Conservation (phyloP, 2,329 filamentous ascomycete species). For the Acrocalymma vagum region DNA sequence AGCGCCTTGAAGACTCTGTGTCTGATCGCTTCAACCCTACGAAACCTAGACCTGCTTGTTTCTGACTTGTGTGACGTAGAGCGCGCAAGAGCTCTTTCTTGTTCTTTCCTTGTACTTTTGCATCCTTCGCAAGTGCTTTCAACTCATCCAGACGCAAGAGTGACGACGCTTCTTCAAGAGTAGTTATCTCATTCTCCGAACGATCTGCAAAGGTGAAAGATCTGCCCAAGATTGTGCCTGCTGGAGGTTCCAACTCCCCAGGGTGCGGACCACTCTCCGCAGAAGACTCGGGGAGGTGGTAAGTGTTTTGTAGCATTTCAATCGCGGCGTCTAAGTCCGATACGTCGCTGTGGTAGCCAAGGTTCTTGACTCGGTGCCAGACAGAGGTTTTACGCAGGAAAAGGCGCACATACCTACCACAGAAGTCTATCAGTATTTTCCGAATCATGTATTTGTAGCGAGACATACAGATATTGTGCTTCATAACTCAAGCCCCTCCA, state of each 20-base stretch:
- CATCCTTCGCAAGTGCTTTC: constrained; percentile 83
- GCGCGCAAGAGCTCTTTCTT: constrained; percentile 81
- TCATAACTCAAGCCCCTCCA: constrained; percentile 83
- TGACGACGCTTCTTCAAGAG: constrained; percentile 82
- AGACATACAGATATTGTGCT: constrained; percentile 82
- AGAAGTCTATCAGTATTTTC: not conserved
- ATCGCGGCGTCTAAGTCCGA: constrained; percentile 75
- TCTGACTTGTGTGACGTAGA: constrained; percentile 76
- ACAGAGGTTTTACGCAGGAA: constrained; percentile 91
- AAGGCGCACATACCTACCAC: constrained; percentile 82
- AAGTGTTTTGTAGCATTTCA: constrained; percentile 66
- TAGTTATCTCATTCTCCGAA: constrained; percentile 76
- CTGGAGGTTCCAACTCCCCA: constrained; percentile 58
- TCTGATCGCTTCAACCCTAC: constrained; percentile 71
- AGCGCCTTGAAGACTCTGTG: constrained; percentile 63
- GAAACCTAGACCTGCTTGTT: constrained; percentile 78
- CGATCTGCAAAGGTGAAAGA: constrained; percentile 82
- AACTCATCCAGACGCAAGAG: constrained; percentile 88
- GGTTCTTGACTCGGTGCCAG: constrained; percentile 83
- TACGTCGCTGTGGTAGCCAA: constrained; percentile 86
- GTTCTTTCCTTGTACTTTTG: constrained; percentile 85
- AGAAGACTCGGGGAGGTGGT: constrained; percentile 62
- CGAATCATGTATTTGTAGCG: not conserved
- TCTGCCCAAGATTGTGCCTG: constrained; percentile 59
- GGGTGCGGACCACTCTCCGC: constrained; percentile 50